These are phyloP conservation scores for Claviceps monticola DNA, from an alignment of 2,329 filamentous ascomycete genomes.

Conservation along the genomic window DNA sequence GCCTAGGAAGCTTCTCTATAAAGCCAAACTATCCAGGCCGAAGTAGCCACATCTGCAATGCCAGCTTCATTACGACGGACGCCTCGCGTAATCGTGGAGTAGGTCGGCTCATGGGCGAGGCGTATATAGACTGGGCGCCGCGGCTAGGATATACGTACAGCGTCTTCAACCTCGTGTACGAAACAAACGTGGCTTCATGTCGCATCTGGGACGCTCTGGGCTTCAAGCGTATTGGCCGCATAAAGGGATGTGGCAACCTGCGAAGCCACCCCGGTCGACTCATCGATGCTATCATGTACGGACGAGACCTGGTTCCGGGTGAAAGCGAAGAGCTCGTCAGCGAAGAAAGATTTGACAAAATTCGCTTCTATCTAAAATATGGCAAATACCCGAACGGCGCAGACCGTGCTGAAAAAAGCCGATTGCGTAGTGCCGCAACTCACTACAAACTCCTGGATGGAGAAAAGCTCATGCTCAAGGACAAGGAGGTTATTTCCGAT, in stretches of 20 bases:
- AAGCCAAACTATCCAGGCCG: slow-evolving; percentile 87
- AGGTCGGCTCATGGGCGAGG: slow-evolving; percentile 61
- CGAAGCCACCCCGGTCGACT: slow-evolving; percentile 54
- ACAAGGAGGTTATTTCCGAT: slow-evolving; percentile 92
- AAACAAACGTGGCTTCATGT: slow-evolving; percentile 82
- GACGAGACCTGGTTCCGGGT: slow-evolving; percentile 41
- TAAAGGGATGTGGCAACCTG: slow-evolving; percentile 58
- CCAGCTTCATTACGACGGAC: slow-evolving; percentile 62
- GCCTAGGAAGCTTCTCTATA: slow-evolving; percentile 84
- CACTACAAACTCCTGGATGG: slow-evolving; percentile 76
- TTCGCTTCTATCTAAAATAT: slow-evolving; percentile 91
- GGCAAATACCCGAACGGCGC: slow-evolving; percentile 86
- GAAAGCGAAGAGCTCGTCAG: slow-evolving; percentile 73
- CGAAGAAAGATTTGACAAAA: slow-evolving; percentile 97
- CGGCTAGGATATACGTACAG: slow-evolving; percentile 80
- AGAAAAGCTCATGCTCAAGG: slow-evolving; percentile 88
- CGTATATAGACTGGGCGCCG: slow-evolving; percentile 65
- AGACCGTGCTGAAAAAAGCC: slow-evolving; percentile 89
- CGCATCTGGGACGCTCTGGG: slow-evolving; percentile 85
- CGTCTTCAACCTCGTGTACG: slow-evolving; percentile 89
- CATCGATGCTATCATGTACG: slow-evolving; percentile 68
- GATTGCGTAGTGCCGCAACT: slow-evolving; percentile 81
- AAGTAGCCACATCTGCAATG: slow-evolving; percentile 85
- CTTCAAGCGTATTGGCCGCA: slow-evolving; percentile 81
- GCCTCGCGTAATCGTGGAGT: slow-evolving; percentile 61